A percentile compares a stretch with the other conserved stretches of the same genome.
Conservation (phyloP, 2,329 filamentous ascomycete species). For the Fonsecaea multimorphosa region DNA sequence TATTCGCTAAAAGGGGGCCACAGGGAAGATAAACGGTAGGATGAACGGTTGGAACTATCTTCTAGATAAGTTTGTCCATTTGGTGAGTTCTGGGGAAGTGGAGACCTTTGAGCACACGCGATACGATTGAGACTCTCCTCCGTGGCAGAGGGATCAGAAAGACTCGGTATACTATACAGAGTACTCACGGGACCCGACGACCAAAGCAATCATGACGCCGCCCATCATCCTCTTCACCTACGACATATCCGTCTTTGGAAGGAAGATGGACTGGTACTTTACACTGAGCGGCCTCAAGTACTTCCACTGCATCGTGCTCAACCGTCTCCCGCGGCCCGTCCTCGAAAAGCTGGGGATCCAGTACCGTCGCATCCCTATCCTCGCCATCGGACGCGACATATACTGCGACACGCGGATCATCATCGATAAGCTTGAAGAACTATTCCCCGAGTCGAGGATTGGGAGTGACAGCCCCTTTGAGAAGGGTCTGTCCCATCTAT, state of each 20-base stretch:
- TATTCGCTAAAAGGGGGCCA: neutral
- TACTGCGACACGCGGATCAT: constrained; percentile 75
- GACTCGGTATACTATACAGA: no score
- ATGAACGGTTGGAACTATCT: neutral
- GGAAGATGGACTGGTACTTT: constrained; percentile 31
- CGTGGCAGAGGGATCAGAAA: no score
- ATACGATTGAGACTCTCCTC: neutral
- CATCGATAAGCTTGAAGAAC: constrained; percentile 65
- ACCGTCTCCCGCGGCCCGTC: constrained; percentile 66
- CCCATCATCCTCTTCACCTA: constrained; percentile 32
- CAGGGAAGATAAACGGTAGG: neutral
- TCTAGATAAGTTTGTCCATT: neutral
- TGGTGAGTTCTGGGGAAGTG: neutral
- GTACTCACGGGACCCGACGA: neutral
- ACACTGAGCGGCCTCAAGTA: constrained; percentile 18
- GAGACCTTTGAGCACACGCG: neutral
- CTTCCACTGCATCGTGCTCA: constrained; percentile 25
- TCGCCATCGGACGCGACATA: constrained; percentile 69
- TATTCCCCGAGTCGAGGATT: constrained; percentile 55
- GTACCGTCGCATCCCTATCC: constrained; percentile 72
- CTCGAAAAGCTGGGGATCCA: constrained; percentile 64
- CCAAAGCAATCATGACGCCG: constrained; percentile 14
- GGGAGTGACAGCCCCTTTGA: constrained; percentile 49
- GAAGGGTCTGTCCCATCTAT: constrained; percentile 59
- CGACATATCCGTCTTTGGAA: constrained; percentile 25